Conservation (phyloP, 306 rosid species). For the Prunus salicina region DNA sequence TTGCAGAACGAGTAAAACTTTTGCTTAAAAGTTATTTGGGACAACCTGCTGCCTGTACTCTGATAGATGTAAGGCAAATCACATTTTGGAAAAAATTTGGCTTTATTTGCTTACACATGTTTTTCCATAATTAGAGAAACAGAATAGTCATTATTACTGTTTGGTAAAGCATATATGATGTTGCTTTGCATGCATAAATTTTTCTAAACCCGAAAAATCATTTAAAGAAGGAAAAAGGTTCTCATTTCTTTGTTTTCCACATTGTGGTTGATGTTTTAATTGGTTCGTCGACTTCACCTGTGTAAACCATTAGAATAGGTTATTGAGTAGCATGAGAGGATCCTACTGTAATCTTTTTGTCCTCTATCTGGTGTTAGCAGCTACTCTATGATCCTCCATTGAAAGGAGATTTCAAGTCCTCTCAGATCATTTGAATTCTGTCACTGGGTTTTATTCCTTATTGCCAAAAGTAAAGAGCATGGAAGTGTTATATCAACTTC, state of each 20-base stretch:
- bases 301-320: background rate
- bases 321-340: background rate
- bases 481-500: background rate
- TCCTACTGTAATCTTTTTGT: background rate
- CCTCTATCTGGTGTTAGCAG: background rate
- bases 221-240: background rate
- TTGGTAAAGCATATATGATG: background rate
- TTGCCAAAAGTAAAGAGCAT: background rate
- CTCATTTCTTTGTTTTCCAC: background rate
- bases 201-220: background rate
- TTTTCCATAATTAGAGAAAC: background rate
- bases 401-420: background rate
- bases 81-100: background rate
- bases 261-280: background rate
- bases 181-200: background rate
- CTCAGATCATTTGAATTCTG: background rate
- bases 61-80: slow-evolving; percentile 40
- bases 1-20: slow-evolving; percentile 39
- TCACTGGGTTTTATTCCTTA: background rate
- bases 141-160: background rate
- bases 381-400: background rate
- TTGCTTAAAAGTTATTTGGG: slow-evolving; percentile 25
- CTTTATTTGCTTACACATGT: background rate
- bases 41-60: slow-evolving; percentile 16
- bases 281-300: background rate